Evolutionary conservation across 148 eudicot genomes (phyloP).

Genomic region (Nepenthes gracilis): DNA sequence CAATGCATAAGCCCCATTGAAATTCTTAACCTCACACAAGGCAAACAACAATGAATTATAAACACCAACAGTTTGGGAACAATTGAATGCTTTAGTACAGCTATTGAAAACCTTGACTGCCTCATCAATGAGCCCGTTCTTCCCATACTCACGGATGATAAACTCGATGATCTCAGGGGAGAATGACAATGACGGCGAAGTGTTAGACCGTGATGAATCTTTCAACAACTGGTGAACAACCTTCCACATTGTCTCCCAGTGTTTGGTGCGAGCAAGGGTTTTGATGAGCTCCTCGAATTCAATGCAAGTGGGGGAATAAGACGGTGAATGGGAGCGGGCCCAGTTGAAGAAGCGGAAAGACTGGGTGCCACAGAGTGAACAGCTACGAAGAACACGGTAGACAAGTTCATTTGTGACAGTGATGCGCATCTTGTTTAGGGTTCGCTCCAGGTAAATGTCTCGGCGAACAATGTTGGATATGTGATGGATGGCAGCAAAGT

Average conservation of each 20-base stretch:
- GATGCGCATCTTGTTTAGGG: slow-evolving; percentile 63
- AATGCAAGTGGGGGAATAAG: slow-evolving; percentile 60
- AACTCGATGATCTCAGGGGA: slow-evolving; percentile 15
- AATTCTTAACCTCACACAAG: slow-evolving; percentile 69
- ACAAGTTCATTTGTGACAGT: slow-evolving; percentile 64
- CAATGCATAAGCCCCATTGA: slow-evolving; percentile 86
- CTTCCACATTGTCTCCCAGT: slow-evolving; percentile 99
- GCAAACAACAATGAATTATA: slow-evolving; percentile 73
- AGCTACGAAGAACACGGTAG: slow-evolving; percentile 71
- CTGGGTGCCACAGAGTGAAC: slow-evolving; percentile 42
- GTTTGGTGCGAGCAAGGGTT: slow-evolving; percentile 50
- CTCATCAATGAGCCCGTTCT: slow-evolving; percentile 49
- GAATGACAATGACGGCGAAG: not conserved
- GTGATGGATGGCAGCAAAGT: slow-evolving; percentile 80
- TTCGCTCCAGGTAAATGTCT: slow-evolving; percentile 78
- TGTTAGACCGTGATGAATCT: slow-evolving; percentile 10
- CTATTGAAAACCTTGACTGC: slow-evolving; percentile 75
- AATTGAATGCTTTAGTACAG: slow-evolving; percentile 31
- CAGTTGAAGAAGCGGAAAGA: slow-evolving; percentile 88
- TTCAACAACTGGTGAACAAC: slow-evolving; percentile 46
- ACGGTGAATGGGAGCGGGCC: slow-evolving; percentile 49
- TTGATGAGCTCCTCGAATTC: slow-evolving; percentile 74
- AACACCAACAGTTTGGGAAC: slow-evolving; percentile 49
- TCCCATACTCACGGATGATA: slow-evolving; percentile 76
- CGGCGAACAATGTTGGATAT: slow-evolving; percentile 87